These are phyloP conservation scores for Paraglomus brasilianum DNA, from an alignment of 192 early-diverging fungal species.

Conservation along the genomic window DNA sequence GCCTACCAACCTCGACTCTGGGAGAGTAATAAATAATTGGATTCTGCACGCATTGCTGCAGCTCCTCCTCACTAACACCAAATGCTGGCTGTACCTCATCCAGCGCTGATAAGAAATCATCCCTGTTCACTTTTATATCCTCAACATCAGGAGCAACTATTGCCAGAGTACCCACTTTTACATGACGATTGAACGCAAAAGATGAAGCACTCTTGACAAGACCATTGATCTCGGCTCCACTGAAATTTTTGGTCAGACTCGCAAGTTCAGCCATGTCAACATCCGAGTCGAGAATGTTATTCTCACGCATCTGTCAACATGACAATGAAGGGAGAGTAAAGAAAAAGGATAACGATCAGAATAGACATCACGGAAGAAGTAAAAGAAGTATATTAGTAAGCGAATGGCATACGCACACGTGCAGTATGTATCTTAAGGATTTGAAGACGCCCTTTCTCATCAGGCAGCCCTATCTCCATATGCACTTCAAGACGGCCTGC, in stretches of 20 bases:
- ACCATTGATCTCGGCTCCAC: slow-evolving; percentile 95
- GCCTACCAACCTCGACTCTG: slow-evolving; percentile 37
- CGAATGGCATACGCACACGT: slow-evolving; percentile 49
- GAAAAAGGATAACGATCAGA: neutral
- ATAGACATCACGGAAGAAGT: neutral
- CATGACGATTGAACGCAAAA: slow-evolving; percentile 94
- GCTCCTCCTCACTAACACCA: slow-evolving; percentile 89
- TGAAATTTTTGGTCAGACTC: slow-evolving; percentile 90
- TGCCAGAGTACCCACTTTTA: slow-evolving; percentile 88
- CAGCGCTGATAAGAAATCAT: slow-evolving; percentile 86
- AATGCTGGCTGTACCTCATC: slow-evolving; percentile 94
- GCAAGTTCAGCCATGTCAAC: slow-evolving; percentile 87
- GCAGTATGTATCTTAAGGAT: slow-evolving; percentile 95
- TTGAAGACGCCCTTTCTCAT: slow-evolving; percentile 88
- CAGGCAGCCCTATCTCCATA: slow-evolving; percentile 93
- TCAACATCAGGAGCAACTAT: slow-evolving; percentile 82
- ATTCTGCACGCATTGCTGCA: slow-evolving; percentile 81
- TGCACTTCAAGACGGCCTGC: slow-evolving; percentile 89
- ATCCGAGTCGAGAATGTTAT: slow-evolving; percentile 75
- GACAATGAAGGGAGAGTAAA: neutral
- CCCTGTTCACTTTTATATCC: slow-evolving; percentile 79
- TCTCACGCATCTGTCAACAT: slow-evolving; percentile 65
- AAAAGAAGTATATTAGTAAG: neutral
- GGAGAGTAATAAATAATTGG: slow-evolving; percentile 77
- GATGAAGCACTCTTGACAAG: slow-evolving; percentile 90